phyloP scores from a whole-genome alignment of 192 early-diverging fungal genomes.

The Neocallimastix lanati region DNA sequence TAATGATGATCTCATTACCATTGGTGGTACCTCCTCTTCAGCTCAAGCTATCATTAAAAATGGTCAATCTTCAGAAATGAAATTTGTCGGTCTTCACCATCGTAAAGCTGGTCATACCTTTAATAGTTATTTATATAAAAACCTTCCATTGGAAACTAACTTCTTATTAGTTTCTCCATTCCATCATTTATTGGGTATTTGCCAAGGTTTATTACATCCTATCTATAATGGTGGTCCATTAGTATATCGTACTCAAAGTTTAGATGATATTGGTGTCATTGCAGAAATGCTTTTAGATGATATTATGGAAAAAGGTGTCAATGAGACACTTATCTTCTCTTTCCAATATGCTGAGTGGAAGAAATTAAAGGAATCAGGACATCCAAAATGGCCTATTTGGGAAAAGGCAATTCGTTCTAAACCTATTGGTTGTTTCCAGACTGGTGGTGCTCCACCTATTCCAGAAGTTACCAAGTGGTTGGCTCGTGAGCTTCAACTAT shows the following conservation, averaged over 20 bases:
- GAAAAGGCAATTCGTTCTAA: background rate
- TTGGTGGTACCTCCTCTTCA: background rate
- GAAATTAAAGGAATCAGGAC: background rate
- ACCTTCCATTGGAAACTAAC: background rate
- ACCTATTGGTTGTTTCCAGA: background rate
- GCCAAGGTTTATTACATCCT: background rate
- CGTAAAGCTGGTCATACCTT: background rate
- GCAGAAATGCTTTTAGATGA: background rate
- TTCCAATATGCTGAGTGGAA: background rate
- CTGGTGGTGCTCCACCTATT: background rate
- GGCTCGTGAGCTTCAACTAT: background rate
- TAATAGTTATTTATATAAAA: background rate
- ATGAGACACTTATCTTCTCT: background rate
- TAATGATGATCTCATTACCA: background rate
- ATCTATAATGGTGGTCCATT: background rate
- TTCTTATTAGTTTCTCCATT: background rate
- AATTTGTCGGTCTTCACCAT: background rate
- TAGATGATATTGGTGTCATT: background rate
- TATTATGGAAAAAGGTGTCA: background rate
- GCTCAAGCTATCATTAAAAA: background rate
- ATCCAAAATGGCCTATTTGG: background rate
- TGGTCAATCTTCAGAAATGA: background rate
- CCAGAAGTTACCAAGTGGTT: background rate
- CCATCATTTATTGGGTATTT: background rate
- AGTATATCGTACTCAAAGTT: background rate